Conservation (phyloP, 176 grass and related monocot genomes). For the sorghum (Sorghum bicolor) region Sorghum_bicolor_NCBIv3 NC_012871.2:61239501-61240000, state of each 20-base stretch:
- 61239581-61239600: background rate
- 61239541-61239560: background rate
- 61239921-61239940: background rate
- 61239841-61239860: background rate
- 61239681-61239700: slow-evolving; percentile 16
- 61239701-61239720: background rate
- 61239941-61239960: slow-evolving; percentile 3
- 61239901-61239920: slow-evolving; percentile 8
- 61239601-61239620: background rate
- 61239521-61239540: background rate
- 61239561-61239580: background rate
- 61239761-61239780: background rate
- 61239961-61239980: background rate
- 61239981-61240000: too few relatives aligned
- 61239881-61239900: background rate
- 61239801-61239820: background rate
- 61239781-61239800: background rate
- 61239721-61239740: too few relatives aligned
- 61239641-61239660: slow-evolving; percentile 20
- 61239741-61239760: background rate
- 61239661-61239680: slow-evolving; percentile 1
- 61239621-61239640: background rate
- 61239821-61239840: background rate
- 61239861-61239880: too few relatives aligned
- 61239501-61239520: background rate